phyloP scores from a whole-genome alignment of 2,329 filamentous ascomycete species.

The Apiospora phragmitis region DNA sequence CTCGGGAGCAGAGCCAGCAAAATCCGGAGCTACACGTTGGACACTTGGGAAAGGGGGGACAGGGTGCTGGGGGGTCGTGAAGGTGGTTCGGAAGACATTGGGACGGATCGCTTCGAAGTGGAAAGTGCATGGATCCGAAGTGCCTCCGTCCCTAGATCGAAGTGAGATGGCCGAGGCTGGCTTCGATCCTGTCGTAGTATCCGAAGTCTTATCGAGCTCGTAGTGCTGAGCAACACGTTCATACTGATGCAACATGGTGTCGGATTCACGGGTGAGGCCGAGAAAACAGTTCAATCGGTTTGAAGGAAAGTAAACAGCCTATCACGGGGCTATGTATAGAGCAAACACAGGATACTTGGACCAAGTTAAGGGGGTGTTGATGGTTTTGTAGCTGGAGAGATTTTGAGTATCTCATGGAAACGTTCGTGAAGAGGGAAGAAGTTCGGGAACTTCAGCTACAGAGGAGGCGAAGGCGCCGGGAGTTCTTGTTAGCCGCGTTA shows the following conservation, averaged over 20 bases:
- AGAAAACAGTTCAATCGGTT: neutral
- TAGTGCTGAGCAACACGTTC: conserved; percentile 29
- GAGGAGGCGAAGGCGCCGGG: neutral
- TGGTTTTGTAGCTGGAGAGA: neutral
- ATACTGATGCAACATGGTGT: conserved; percentile 21
- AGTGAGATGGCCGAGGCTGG: conserved; percentile 38
- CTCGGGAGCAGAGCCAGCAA: conserved; percentile 33
- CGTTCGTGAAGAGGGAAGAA: neutral
- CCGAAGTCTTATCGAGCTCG: conserved; percentile 17
- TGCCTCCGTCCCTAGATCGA: conserved; percentile 35
- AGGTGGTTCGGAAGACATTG: conserved; percentile 69
- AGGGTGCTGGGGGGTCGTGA: conserved; percentile 61
- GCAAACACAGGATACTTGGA: neutral
- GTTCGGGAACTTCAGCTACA: neutral
- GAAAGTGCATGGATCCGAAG: conserved; percentile 51
- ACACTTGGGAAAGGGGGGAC: conserved; percentile 66
- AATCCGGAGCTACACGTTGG: conserved; percentile 39
- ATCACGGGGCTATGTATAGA: neutral
- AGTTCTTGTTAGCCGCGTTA: neutral
- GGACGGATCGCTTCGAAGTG: conserved; percentile 61
- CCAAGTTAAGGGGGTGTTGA: neutral
- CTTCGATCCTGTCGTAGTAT: conserved; percentile 10
- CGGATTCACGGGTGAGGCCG: neutral
- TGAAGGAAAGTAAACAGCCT: neutral
- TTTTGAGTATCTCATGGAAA: neutral